These are phyloP conservation scores for Coniophora puteana DNA, from an alignment of 1,284 basidiomycete species.

Conservation along the genomic window DNA sequence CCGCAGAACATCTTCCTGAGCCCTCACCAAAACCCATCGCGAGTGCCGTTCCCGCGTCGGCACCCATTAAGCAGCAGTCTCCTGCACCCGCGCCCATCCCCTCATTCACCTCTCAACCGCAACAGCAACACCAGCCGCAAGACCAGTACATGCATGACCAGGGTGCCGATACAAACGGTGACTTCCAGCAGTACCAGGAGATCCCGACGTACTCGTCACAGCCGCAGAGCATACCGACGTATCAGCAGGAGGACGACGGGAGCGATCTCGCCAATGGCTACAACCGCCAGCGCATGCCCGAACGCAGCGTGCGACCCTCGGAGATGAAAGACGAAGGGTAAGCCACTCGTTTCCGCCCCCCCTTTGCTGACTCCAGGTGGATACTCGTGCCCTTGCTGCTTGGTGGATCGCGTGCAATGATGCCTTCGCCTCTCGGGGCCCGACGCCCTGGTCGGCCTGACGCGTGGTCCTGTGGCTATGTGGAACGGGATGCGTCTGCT, in stretches of 20 bases:
- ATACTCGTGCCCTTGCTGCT: constrained; percentile 8
- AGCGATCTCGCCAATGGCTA: constrained; percentile 32
- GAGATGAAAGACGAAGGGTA: constrained; percentile 99
- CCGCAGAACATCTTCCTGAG: constrained; percentile 13
- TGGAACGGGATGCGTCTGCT: constrained; percentile 9
- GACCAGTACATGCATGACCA: constrained; percentile 13
- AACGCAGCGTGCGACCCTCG: constrained; percentile 77
- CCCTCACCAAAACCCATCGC: constrained; percentile 13
- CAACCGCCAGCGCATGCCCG: constrained; percentile 44
- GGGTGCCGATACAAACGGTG: too few species aligned
- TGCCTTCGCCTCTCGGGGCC: constrained; percentile 26
- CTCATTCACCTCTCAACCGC: constrained; percentile 11
- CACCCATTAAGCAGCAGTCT: constrained; percentile 16
- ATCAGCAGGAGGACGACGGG: constrained; percentile 42
- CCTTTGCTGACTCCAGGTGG: neutral
- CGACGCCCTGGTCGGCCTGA: constrained; percentile 24
- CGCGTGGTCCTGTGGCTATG: neutral
- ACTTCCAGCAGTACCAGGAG: too few species aligned
- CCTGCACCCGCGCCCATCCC: constrained; percentile 13
- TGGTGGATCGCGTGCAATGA: constrained; percentile 14
- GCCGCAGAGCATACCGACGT: constrained; percentile 72
- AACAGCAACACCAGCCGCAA: constrained; percentile 18
- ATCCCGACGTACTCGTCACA: constrained; percentile 25
- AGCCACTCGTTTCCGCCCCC: constrained; percentile 34
- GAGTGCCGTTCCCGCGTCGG: constrained; percentile 19